A percentile compares a stretch with the other conserved stretches of the same genome.
These are phyloP conservation scores for Danielozyma ontarioensis DNA, from an alignment of 805 yeast species.

Conservation along the genomic window DNA sequence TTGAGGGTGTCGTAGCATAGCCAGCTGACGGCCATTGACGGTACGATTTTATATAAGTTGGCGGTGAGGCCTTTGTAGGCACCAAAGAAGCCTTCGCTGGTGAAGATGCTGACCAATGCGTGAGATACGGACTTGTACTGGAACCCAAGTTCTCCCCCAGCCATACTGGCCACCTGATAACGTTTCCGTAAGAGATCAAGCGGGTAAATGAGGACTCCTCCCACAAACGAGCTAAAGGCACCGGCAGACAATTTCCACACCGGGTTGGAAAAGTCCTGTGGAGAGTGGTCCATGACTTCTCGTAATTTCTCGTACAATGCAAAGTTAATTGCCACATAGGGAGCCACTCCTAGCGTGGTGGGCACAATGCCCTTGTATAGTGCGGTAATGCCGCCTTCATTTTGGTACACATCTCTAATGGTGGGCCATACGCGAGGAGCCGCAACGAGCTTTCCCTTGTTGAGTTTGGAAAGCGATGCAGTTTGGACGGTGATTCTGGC, in stretches of 20 bases:
- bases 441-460: slow-evolving; percentile 37
- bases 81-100: slow-evolving; percentile 67
- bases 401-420: slow-evolving; percentile 51
- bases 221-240: slow-evolving; percentile 82
- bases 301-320: slow-evolving; percentile 81
- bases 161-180: slow-evolving; percentile 87
- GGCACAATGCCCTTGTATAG: slow-evolving; percentile 84
- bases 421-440: slow-evolving; percentile 73
- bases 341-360: slow-evolving; percentile 93
- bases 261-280: slow-evolving; percentile 38
- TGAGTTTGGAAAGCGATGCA: slow-evolving; percentile 52
- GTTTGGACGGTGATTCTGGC: slow-evolving; percentile 89
- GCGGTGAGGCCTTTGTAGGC: slow-evolving; percentile 74
- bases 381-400: slow-evolving; percentile 79
- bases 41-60: slow-evolving; percentile 83
- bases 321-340: slow-evolving; percentile 90
- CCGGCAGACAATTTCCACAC: slow-evolving; percentile 67
- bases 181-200: slow-evolving; percentile 84
- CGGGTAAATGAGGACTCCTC: slow-evolving; percentile 88
- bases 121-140: slow-evolving; percentile 70
- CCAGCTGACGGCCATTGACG: slow-evolving; percentile 97
- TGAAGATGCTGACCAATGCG: slow-evolving; percentile 67
- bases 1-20: slow-evolving; percentile 71
- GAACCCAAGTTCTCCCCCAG: slow-evolving; percentile 72
- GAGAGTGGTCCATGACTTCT: slow-evolving; percentile 41